Conservation (phyloP, 1,139 yeast genomes). For the Geotrichum europaeum region DNA sequence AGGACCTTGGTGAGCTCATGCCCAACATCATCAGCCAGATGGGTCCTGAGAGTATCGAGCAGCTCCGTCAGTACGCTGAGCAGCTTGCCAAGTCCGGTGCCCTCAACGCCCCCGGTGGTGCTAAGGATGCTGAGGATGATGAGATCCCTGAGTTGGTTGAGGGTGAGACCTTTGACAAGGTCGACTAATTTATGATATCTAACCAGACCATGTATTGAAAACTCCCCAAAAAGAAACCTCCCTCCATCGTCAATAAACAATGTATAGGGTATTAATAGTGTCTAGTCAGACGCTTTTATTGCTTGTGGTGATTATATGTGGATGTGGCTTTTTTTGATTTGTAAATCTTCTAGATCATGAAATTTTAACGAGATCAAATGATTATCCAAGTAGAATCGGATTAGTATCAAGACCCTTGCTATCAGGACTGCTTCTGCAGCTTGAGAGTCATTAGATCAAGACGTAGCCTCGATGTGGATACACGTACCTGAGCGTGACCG, state of each 20-base stretch:
- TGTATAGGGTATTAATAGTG: background rate
- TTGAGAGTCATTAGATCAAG: too few relatives aligned
- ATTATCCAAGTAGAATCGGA: background rate
- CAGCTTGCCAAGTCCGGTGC: slow-evolving; percentile 59
- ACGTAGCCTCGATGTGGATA: too few relatives aligned
- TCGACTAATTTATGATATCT: slow-evolving; percentile 7
- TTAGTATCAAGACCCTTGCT: background rate
- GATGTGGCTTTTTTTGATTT: background rate
- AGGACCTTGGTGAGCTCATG: slow-evolving; percentile 85
- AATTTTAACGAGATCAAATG: background rate
- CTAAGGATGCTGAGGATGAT: slow-evolving; percentile 49
- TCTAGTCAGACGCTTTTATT: background rate
- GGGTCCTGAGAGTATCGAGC: slow-evolving; percentile 92
- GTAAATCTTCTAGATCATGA: background rate
- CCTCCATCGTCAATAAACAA: background rate
- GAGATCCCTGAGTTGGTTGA: slow-evolving; percentile 90
- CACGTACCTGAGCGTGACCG: too few relatives aligned
- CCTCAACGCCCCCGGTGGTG: slow-evolving; percentile 45
- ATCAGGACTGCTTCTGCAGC: background rate
- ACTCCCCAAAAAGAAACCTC: background rate
- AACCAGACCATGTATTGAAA: background rate
- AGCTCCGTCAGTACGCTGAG: slow-evolving; percentile 85
- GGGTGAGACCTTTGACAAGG: slow-evolving; percentile 88
- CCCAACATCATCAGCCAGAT: slow-evolving; percentile 95
- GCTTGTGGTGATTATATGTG: background rate